Evolutionary conservation across 805 yeast species (phyloP), one percentile per base, ranked within the genome.

Genomic region (Sungouiozyma intestinalis): DNA sequence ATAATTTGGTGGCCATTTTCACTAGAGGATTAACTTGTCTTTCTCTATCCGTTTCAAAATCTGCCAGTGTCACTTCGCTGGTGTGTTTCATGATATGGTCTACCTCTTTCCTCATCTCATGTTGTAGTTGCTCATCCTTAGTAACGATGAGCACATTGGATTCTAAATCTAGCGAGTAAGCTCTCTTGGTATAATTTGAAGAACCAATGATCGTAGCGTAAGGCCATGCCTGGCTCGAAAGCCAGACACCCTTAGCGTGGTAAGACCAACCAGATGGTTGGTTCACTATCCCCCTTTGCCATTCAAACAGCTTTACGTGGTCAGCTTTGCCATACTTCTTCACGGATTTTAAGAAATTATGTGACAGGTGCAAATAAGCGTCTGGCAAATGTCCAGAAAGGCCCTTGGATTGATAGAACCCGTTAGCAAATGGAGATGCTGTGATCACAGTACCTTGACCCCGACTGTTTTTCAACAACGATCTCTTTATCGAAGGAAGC

Each of bases 181-280:
- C 88, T 46, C 98, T 71, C 48, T 81, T 76, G 0, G 98, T 92
- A 61, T 87, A 92, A 60, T 92, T 92, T 0, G 97, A 86, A 1
- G 95, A 85, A 0, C 98, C 98, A 39, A 92, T 72, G 5, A 88
- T 76, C 0, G 96, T 85, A 11, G 85, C 64, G 16, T 81, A 71
- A 1, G 97, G 96, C 37, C 77, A 81, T 15, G 45, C 32, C 13
- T 19, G 33, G 4, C 33, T 40, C 8, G 6, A 6, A 0, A 85
- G 64, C 97, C 97, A 92, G 3, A 90, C 65, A 1, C 98, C 98
- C 58, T 92, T 92, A 13, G 98, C 97, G 57, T 92, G 98, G 60
- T 92, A 92, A 0, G 97, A 85, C 97, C 98, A 90, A 1, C 98
- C 98, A 21, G 69, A 73, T 0, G 79, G 73, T 6, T 82, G 74